Conservation (phyloP, 305 asterid genomes). For the Ilex paraguariensis region DNA sequence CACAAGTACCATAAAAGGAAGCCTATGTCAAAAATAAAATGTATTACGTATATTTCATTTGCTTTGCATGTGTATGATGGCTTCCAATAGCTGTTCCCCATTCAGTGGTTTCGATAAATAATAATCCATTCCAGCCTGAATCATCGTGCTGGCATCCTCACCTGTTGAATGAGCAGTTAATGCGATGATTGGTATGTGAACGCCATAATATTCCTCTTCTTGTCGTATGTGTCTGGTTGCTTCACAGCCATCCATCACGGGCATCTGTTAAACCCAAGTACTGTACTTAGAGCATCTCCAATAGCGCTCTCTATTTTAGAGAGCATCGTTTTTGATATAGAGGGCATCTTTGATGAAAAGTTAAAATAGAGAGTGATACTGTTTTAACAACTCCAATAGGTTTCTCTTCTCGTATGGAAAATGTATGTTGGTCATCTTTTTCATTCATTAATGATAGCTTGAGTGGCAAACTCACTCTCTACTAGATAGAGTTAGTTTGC, state of each 20-base stretch:
- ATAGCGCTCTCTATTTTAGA: too few species aligned
- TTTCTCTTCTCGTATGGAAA: too few species aligned
- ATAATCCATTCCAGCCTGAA: constrained; percentile 45
- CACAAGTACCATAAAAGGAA: neutral
- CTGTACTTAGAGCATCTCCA: too few species aligned
- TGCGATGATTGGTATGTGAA: constrained; percentile 35
- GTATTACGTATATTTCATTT: neutral
- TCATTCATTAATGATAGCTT: too few species aligned
- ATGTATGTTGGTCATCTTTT: too few species aligned
- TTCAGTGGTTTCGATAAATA: constrained; percentile 42
- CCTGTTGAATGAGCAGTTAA: constrained; percentile 42
- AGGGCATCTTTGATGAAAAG: too few species aligned
- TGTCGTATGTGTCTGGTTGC: constrained; percentile 40
- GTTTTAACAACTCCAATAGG: too few species aligned
- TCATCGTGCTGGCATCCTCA: constrained; percentile 35
- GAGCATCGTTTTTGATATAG: too few species aligned
- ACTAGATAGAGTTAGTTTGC: too few species aligned
- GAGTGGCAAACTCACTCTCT: too few species aligned
- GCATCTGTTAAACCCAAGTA: constrained; percentile 32
- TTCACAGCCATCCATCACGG: constrained; percentile 44
- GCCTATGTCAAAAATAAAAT: too few species aligned
- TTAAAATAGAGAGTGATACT: too few species aligned
- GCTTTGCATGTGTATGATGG: neutral
- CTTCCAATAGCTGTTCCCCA: constrained; percentile 18
- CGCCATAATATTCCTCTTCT: constrained; percentile 24